A percentile compares a stretch with the other conserved stretches of the same genome.
phyloP scores from a whole-genome alignment of 441 rosid genomes.

The Aleurites moluccanus region DNA sequence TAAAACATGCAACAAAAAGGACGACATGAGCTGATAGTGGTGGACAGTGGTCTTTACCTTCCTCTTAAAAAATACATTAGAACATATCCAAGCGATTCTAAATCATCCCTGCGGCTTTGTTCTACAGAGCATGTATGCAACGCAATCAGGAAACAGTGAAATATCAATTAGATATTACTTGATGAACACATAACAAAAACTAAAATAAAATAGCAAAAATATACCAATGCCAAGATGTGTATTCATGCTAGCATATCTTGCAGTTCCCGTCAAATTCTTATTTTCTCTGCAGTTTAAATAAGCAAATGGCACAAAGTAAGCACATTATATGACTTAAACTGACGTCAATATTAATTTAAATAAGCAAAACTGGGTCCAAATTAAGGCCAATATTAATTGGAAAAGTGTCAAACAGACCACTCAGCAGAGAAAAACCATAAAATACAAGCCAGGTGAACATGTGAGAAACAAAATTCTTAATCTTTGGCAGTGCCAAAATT shows the following conservation, averaged over 20 bases:
- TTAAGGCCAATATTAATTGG: not conserved
- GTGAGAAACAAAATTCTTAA: not conserved
- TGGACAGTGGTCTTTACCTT: slow-evolving; percentile 48
- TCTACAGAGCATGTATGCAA: slow-evolving; percentile 36
- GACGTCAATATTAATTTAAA: not conserved
- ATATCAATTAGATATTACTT: not conserved
- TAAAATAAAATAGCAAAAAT: slow-evolving; percentile 6
- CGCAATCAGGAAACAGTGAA: slow-evolving; percentile 16
- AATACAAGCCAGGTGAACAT: not conserved
- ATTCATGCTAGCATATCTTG: slow-evolving; percentile 99
- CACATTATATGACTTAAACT: not conserved
- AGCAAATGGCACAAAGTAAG: slow-evolving; percentile 9
- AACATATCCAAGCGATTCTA: slow-evolving; percentile 92
- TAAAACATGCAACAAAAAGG: slow-evolving; percentile 15
- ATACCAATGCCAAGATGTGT: slow-evolving; percentile 98
- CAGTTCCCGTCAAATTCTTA: slow-evolving; percentile 94
- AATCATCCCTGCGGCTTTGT: slow-evolving; percentile 95
- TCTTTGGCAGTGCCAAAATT: not conserved
- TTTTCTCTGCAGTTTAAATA: slow-evolving; percentile 67
- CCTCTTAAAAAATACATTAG: slow-evolving; percentile 89
- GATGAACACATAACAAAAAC: not conserved
- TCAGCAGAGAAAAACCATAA: not conserved
- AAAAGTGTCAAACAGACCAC: not conserved
- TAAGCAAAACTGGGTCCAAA: no score
- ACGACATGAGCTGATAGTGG: slow-evolving; percentile 1